Base-by-base conservation (phyloP, 345 rosid genomes). In the Punica granatum region DNA sequence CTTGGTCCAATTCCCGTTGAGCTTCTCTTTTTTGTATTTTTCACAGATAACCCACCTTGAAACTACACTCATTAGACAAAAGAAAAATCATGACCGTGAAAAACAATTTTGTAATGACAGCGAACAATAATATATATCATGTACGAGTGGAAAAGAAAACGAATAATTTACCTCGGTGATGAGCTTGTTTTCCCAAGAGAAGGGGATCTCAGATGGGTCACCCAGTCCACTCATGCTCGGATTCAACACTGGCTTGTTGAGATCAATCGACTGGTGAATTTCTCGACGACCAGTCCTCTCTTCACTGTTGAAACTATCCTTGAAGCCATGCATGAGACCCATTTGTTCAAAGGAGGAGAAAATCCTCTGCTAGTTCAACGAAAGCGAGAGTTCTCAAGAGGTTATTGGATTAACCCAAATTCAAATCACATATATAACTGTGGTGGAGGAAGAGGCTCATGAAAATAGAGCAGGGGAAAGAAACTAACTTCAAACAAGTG, bases 151-250 rank as follows among this genome's bases (percentile, higher is more conserved):
- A 39, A 42, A 63, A 37, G 39, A 26, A 12, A 7, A 10, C 0
- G 41, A 37, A 9, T 39, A 39, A 66, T 70, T n/a, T 70, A 70
- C 73, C 67, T 63, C 64, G 32, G 34, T 28, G 36, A 51, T 26
- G 2, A 42, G 30, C 32, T n/a, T 19, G 25, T 26, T 64, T 63
- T 48, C 73, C 67, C 1, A 0, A 64, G 60, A 28, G 28, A 2
- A 32, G 30, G 60, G 73, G 41, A 49, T 28, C 39, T 70, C 61
- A 25, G 67, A 64, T 8, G 31, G 54, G 41, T 63, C 63, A 35
- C 16, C 56, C 34, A 44, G 42, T 61, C n/a, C 19, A 33, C 42
- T 53, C 61, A 41, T 14, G 63, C 54, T 43, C 25, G 53, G 60
- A 59, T 60, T 28, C 16, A 46, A 31, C 44, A 30, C 2, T 6